Conservation (phyloP, 768 basidiomycete species). For the Russula brevipes region DNA sequence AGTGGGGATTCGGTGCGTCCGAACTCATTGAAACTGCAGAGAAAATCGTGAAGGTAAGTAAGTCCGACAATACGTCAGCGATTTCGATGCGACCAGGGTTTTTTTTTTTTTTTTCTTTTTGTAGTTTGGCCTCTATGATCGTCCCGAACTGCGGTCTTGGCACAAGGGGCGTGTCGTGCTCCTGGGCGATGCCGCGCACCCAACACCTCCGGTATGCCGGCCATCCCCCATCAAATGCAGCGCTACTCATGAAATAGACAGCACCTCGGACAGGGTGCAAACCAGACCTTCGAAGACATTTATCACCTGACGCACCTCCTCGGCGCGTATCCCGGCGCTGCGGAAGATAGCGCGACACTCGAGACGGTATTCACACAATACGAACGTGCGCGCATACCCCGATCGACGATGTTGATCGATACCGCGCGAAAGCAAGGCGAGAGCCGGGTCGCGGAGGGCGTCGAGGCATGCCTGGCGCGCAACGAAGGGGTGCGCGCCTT, state of each 20-base stretch:
- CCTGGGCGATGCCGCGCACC: constrained; percentile 44
- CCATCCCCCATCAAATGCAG: not conserved
- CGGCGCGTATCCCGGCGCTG: constrained; percentile 27
- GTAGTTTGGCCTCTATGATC: constrained; percentile 43
- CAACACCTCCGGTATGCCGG: constrained; percentile 39
- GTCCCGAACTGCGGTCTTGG: constrained; percentile 39
- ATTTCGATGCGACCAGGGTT: not conserved
- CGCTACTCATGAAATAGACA: constrained; percentile 20
- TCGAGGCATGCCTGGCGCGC: constrained; percentile 32
- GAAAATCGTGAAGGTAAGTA: constrained; percentile 31
- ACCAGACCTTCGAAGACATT: constrained; percentile 43
- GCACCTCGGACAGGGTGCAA: constrained; percentile 46
- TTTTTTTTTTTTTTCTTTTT: no score
- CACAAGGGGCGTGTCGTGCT: constrained; percentile 40
- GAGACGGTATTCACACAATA: constrained; percentile 33
- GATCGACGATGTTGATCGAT: constrained; percentile 35
- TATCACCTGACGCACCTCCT: constrained; percentile 36
- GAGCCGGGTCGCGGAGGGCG: constrained; percentile 33
- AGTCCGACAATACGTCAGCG: not conserved
- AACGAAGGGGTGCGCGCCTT: constrained; percentile 28
- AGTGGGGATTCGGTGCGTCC: constrained; percentile 30
- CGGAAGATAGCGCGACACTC: constrained; percentile 29
- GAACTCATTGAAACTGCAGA: constrained; percentile 29
- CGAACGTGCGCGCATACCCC: constrained; percentile 35
- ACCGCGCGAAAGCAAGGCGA: constrained; percentile 36